phyloP scores from a whole-genome alignment of 345 rosid genomes.

The Balakata baccata region DNA sequence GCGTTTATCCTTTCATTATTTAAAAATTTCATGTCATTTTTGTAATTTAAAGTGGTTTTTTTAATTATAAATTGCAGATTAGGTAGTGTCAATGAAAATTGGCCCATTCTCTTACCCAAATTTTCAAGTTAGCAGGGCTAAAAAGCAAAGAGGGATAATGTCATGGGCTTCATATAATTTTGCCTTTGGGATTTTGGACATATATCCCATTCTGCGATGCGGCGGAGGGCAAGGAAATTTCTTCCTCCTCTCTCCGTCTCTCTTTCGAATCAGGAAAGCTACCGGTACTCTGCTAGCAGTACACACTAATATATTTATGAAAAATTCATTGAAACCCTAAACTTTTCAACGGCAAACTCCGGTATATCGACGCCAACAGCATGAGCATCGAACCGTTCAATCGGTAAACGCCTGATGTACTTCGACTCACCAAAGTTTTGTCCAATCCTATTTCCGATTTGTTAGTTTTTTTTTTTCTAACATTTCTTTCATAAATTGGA shows the following conservation, averaged over 20 bases:
- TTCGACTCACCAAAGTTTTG: neutral
- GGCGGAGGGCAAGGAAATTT: neutral
- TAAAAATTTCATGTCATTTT: too few relatives aligned
- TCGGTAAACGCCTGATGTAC: slow-evolving; percentile 21
- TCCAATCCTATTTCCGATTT: neutral
- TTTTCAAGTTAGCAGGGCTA: too few relatives aligned
- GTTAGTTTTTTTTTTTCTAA: neutral
- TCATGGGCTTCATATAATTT: too few relatives aligned
- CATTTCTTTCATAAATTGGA: neutral
- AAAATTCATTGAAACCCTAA: neutral
- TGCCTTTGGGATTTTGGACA: too few relatives aligned
- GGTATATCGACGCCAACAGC: neutral
- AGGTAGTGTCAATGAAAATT: too few relatives aligned
- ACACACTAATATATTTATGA: neutral
- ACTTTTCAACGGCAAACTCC: neutral
- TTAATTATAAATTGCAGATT: too few relatives aligned
- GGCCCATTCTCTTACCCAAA: too few relatives aligned
- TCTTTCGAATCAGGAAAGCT: neutral
- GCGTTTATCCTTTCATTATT: too few relatives aligned
- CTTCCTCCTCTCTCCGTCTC: neutral
- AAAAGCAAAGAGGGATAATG: too few relatives aligned
- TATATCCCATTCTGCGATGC: too few relatives aligned
- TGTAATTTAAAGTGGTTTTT: too few relatives aligned
- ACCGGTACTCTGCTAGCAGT: neutral
- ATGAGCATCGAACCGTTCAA: slow-evolving; percentile 54